Evolutionary conservation across 2,329 filamentous ascomycete genomes (phyloP).

Genomic region (Thelonectria olida): DNA sequence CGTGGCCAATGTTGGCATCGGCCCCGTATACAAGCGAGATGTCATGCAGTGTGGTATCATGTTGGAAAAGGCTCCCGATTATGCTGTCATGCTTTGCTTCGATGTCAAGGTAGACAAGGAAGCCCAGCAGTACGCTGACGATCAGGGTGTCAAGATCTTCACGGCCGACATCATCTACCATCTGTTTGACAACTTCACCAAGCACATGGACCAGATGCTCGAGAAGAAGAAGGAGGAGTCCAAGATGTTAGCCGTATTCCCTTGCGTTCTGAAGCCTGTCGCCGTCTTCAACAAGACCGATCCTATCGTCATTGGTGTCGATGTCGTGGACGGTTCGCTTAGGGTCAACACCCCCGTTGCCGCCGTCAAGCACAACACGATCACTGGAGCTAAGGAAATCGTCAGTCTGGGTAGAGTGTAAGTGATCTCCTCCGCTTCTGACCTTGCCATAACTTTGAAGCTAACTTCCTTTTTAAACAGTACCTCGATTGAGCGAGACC

Average conservation of each 20-base stretch:
- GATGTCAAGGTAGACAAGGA: slow-evolving; percentile 99
- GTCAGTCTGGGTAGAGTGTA: slow-evolving; percentile 91
- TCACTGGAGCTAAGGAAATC: slow-evolving; percentile 84
- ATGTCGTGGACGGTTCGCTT: slow-evolving; percentile 91
- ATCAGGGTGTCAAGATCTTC: slow-evolving; percentile 96
- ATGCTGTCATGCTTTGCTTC: slow-evolving; percentile 99
- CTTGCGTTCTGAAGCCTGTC: slow-evolving; percentile 87
- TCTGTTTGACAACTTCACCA: slow-evolving; percentile 94
- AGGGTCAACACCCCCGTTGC: slow-evolving; percentile 90
- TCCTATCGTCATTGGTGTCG: slow-evolving; percentile 94
- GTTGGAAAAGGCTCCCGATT: slow-evolving; percentile 94
- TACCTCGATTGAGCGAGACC: slow-evolving; percentile 95
- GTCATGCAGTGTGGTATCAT: slow-evolving; percentile 96
- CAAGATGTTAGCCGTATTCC: slow-evolving; percentile 96
- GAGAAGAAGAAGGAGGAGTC: slow-evolving; percentile 96
- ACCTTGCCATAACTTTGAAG: slow-evolving; percentile 30
- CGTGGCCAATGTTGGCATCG: slow-evolving; percentile 96
- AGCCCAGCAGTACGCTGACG: slow-evolving; percentile 87
- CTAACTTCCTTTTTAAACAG: slow-evolving; percentile 64
- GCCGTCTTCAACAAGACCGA: slow-evolving; percentile 98
- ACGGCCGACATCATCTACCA: slow-evolving; percentile 99
- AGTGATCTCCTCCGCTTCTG: slow-evolving; percentile 52
- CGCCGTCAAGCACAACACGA: slow-evolving; percentile 82
- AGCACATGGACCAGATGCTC: slow-evolving; percentile 87
- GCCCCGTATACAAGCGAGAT: slow-evolving; percentile 97